A percentile compares a stretch with the other conserved stretches of the same genome.
These are phyloP conservation scores for Xerocomellus amylosporus DNA, from an alignment of 768 basidiomycete genomes.

Conservation along the genomic window DNA sequence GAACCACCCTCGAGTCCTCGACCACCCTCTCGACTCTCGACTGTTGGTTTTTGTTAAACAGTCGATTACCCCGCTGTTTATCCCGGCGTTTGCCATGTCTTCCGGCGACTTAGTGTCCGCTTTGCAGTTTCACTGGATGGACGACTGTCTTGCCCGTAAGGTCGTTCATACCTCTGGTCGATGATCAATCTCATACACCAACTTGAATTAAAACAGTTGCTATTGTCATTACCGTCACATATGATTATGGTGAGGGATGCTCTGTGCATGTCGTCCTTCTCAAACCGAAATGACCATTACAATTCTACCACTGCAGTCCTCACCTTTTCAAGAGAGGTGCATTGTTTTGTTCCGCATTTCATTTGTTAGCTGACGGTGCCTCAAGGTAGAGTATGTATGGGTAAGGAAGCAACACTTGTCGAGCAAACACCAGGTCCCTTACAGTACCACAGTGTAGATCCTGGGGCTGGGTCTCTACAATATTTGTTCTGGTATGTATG, in stretches of 20 bases:
- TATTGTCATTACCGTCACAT: neutral
- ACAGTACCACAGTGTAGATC: neutral
- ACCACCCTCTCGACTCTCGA: neutral
- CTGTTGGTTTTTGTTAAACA: neutral
- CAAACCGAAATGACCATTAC: neutral
- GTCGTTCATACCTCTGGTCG: neutral
- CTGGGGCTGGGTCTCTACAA: conserved; percentile 6
- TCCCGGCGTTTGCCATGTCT: neutral
- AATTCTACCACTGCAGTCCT: neutral
- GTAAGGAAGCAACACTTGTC: neutral
- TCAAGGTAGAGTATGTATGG: conserved; percentile 13
- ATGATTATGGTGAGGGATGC: conserved; percentile 9
- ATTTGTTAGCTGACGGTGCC: neutral
- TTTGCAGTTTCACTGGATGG: neutral
- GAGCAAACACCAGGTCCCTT: neutral
- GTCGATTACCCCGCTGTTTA: too few species aligned
- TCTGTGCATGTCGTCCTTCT: too few species aligned
- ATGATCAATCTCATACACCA: neutral
- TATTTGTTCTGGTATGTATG: conserved; percentile 3
- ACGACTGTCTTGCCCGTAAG: neutral
- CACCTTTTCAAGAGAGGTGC: neutral
- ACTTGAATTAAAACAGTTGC: neutral
- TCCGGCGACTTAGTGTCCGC: neutral
- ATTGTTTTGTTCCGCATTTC: neutral
- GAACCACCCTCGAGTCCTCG: neutral